These are phyloP conservation scores for Glycyrrhiza uralensis DNA, from an alignment of 306 rosid species.

Conservation along the genomic window DNA sequence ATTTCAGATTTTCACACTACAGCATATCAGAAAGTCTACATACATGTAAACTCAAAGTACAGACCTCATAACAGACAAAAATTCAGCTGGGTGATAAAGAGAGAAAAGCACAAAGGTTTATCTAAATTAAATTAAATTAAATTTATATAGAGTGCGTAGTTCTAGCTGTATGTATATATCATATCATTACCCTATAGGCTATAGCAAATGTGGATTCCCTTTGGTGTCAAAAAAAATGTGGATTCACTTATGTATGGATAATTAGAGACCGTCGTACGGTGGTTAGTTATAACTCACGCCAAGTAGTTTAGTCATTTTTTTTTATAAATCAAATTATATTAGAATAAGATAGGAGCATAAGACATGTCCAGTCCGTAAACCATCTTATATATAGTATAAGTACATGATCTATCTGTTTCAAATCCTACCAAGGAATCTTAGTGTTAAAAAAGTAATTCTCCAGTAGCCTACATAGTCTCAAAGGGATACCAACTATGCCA, in stretches of 20 bases:
- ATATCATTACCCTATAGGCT: neutral
- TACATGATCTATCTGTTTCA: too few species aligned
- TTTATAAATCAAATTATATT: too few species aligned
- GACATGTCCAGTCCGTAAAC: too few species aligned
- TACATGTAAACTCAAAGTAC: neutral
- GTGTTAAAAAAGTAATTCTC: too few species aligned
- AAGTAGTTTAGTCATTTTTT: too few species aligned
- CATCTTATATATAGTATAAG: too few species aligned
- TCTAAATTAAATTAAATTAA: neutral
- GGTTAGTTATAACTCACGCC: slow-evolving; percentile 18
- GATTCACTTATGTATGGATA: neutral
- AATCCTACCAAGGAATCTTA: too few species aligned
- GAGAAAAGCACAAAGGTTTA: neutral
- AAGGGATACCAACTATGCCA: too few species aligned
- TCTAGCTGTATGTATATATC: neutral
- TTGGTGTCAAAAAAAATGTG: too few species aligned
- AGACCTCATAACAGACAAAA: neutral
- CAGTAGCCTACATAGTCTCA: too few species aligned
- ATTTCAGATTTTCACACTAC: neutral
- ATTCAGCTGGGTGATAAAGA: neutral
- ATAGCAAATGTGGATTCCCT: too few species aligned
- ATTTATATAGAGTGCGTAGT: neutral
- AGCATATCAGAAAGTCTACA: neutral
- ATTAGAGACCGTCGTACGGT: slow-evolving; percentile 38
- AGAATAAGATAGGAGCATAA: too few species aligned